Base-by-base conservation (phyloP, 2,329 filamentous ascomycete species). In the Aspergillus tamarii region DNA sequence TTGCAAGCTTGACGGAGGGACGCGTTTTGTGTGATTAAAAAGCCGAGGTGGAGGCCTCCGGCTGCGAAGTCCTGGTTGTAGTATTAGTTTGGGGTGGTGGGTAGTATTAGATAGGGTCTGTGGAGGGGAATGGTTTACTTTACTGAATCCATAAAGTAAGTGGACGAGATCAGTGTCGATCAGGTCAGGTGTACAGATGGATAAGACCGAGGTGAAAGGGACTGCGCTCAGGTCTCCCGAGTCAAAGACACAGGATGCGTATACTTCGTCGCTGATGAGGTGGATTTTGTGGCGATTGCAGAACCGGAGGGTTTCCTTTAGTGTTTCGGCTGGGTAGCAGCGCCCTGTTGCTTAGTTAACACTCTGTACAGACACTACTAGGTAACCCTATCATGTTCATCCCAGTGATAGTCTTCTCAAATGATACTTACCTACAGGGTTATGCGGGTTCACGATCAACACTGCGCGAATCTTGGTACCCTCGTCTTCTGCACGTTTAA, bases 251-350 rank as follows among this genome's bases (percentile, higher is more conserved):
- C 83, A 86, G 1, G 84, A 72, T 3, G 83, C 85, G 68, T 88
- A 87, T 16, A 88, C 80, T 68, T 88, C 85, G 68, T 87, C 85
- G 66, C 80, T 82, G 69, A 87, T 81, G 32, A 87, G 76, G 67
- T 88, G 84, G 12, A 87, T 75, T 1, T 74, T 64, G 64, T 86
- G 72, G 53, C 76, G 78, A 43, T 83, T 73, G 67, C 85, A 87
- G 56, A 87, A 76, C 9, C 70, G 67, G 73, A 87, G 79, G n/a
- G 85, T 75, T 8, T 75, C 78, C 1, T 77, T 65, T 9, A 86
- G 67, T 1, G 78, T 78, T 11, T 75, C 69, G 3, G 72, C 72
- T 4, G 82, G 67, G 65, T 84, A 85, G 70, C 83, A 85, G 12
- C 81, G 77, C 60, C 68, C 59, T 77, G 65, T 16, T 50, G 12